Percentiles rank a stretch among this genome's conserved stretches.
phyloP scores from a whole-genome alignment of 2,329 filamentous ascomycete species.

The Ophiocordyceps robertsii region DNA sequence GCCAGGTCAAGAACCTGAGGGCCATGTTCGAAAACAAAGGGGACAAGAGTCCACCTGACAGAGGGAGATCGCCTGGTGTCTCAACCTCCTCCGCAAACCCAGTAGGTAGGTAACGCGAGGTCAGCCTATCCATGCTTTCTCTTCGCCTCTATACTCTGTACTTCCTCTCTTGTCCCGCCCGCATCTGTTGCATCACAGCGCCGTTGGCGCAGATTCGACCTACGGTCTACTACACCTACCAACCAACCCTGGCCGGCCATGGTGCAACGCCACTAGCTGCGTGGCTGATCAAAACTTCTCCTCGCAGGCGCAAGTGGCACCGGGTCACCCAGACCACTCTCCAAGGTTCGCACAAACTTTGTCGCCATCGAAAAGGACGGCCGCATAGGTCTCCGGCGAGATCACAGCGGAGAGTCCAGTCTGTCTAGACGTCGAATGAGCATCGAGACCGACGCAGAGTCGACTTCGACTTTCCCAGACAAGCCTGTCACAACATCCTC shows the following conservation, averaged over 20 bases:
- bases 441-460: constrained; percentile 18
- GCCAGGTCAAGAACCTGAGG: constrained; percentile 60
- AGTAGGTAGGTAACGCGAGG: constrained; percentile 9
- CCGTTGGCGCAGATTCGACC: too few species aligned
- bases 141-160: neutral
- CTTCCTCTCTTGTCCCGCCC: too few species aligned
- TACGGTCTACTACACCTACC: too few species aligned
- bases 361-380: constrained; percentile 58
- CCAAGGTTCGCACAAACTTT: constrained; percentile 64
- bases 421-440: constrained; percentile 22
- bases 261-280: neutral
- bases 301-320: constrained; percentile 19
- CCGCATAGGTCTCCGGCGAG: constrained; percentile 35
- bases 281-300: constrained; percentile 9
- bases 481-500: constrained; percentile 16
- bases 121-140: constrained; percentile 1
- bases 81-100: constrained; percentile 16
- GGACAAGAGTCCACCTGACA: constrained; percentile 50
- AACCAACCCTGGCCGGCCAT: too few species aligned
- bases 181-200: too few species aligned
- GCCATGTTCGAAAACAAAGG: constrained; percentile 70
- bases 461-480: constrained; percentile 22
- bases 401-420: constrained; percentile 24
- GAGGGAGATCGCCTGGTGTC: constrained; percentile 53
- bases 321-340: constrained; percentile 51